Evolutionary conservation across 129 eudicot genomes (phyloP).

Genomic region (Apium graveolens): DNA sequence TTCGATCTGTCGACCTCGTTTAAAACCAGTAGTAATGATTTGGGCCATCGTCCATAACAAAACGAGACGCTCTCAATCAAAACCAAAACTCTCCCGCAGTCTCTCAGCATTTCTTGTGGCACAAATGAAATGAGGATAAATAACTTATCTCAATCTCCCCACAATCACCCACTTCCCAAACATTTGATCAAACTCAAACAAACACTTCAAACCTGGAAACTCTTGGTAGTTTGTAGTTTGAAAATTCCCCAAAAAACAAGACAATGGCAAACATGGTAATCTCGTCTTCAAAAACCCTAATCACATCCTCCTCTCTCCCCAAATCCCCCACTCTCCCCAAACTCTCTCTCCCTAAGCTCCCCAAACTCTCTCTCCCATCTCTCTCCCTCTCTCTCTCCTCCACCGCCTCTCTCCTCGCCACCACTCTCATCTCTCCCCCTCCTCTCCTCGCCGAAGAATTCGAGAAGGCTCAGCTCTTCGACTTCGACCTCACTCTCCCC

Average conservation of each 20-base stretch:
- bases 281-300: conserved; percentile 70
- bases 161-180: neutral
- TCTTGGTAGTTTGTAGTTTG: too few species aligned
- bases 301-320: conserved; percentile 39
- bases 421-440: conserved; percentile 51
- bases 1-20: too few species aligned
- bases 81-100: too few species aligned
- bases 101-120: conserved; percentile 37
- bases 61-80: too few species aligned
- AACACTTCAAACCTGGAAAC: neutral
- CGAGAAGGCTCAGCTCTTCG: conserved; percentile 85
- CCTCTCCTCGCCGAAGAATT: conserved; percentile 80
- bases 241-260: neutral
- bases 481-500: conserved; percentile 88
- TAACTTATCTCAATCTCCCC: neutral
- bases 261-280: conserved; percentile 74
- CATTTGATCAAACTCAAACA: neutral
- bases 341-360: conserved; percentile 13
- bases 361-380: conserved; percentile 15
- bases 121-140: conserved; percentile 29
- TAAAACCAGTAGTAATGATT: too few species aligned
- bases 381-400: conserved; percentile 27
- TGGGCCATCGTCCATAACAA: too few species aligned
- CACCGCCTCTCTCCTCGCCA: conserved; percentile 24
- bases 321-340: conserved; percentile 17